Base-by-base conservation (phyloP, 2,329 filamentous ascomycete species). In the Neonectria ditissima region DNA sequence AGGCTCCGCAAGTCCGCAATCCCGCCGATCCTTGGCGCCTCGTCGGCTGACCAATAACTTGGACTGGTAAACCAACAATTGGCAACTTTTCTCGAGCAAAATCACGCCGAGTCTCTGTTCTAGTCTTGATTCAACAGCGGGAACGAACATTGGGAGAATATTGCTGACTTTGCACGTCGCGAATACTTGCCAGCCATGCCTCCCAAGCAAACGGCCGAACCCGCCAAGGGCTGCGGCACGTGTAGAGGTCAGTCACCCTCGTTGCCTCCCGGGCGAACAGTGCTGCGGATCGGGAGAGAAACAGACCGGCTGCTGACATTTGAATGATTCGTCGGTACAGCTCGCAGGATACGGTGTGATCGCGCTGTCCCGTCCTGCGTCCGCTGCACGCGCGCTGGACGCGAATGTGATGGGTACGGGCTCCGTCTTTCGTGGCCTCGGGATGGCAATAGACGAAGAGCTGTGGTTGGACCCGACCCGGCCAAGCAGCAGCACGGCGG, bases 391-490 rank as follows among this genome's bases (percentile, higher is more conserved):
- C 55, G 55, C 16, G 6, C 30, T 13, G 18, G 22, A 7, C 51
- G 43, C n/a, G 30, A 18, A 8, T 63, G 60, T 22, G 34, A 58
- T 30, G 50, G 60, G 5, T 63, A 63, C 30, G 60, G 47, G 13
- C 13, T 59, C 4, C 60, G 60, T 18, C 48, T 63, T 7, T 63
- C 55, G 3, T 63, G 60, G 60, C 60, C 60, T 5, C 48, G 55
- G 4, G n/a, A 26, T 8, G 43, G 44, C 26, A 50, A 63, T 28
- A 30, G 30, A 5, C 59, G 47, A 26, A 48, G 60, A 18, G 28
- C 43, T 5, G 43, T 63, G 4, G 43, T 50, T 13, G 50, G 55
- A 2, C 24, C 37, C 18, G 37, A 4, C 8, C 37, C 37, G n/a
- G 3, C n/a, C n/a, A 41, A 10, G 37, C 37, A 41, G n/a, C 37